Evolutionary conservation across 352 stramenopile genomes (phyloP), one percentile per base, ranked within the genome.

Genomic region (Phytophthora quininea): DNA sequence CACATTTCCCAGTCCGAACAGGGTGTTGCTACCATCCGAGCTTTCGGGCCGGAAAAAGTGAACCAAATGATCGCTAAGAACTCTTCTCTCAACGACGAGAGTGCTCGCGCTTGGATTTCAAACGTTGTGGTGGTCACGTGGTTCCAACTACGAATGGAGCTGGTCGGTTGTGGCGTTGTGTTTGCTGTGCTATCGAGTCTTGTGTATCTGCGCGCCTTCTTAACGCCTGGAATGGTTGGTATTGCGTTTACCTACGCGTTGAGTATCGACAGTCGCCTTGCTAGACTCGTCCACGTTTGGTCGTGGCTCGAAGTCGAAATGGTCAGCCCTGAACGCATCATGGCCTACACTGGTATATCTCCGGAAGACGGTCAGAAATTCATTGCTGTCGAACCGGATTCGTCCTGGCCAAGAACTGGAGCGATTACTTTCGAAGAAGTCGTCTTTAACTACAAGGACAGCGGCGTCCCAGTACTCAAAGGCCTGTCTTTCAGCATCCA

Each of bases 221-320:
- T 71, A 11, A 71, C 68, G 7, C 69, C 87, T 3, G 85, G 87
- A 30, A 8, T 97, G 14, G 76, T 86, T 7, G 91, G 76, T 0
- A 62, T 97, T 11, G 62, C 93, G 3, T 89, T 97, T 43, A 84
- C 87, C 29, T 97, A 91, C 73, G 79, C 73, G 11, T 69, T 84
- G 3, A 90, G 90, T 38, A 84, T 97, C 31, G 88, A 82, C 4
- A 82, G 88, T 15, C 85, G 74, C 8, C 68, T 97, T 7, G 84
- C 83, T 3, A 93, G 89, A 43, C 77, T 96, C 35, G 73, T 96
- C 6, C 58, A 43, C 1, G 47, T 58, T 5, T 80, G 52, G 45
- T 67, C 59, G 10, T 65, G 56, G 29, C 63, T 88, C 9, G 72
- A 90, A 52, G 77, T 51, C 60, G 95, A 43, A 47, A 80, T 88